phyloP scores from a whole-genome alignment of 257 asterid species.

The Solanum sparsipilum region DNA sequence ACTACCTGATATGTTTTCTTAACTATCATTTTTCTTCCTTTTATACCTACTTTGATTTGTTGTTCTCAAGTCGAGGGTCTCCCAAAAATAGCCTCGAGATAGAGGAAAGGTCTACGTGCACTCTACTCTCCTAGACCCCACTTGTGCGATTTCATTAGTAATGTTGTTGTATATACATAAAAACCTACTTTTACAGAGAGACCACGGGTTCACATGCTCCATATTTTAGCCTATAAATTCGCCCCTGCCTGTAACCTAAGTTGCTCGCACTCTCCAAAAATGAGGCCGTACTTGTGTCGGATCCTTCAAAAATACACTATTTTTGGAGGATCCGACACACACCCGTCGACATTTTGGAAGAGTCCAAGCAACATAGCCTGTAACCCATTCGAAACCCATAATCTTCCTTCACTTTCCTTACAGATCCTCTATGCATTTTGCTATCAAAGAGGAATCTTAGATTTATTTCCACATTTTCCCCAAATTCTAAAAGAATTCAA shows the following conservation, averaged over 20 bases:
- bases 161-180: background rate
- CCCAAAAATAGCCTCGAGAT: background rate
- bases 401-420: background rate
- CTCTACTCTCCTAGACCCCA: background rate
- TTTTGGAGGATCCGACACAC: too few relatives aligned
- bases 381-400: background rate
- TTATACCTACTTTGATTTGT: background rate
- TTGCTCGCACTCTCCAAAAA: too few relatives aligned
- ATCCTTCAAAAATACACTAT: too few relatives aligned
- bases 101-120: background rate
- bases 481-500: background rate
- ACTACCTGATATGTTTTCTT: background rate
- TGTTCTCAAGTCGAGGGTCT: background rate
- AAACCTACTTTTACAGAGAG: background rate
- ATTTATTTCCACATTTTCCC: background rate
- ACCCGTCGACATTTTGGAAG: too few relatives aligned
- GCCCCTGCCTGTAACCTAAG: background rate
- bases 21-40: background rate
- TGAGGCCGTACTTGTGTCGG: too few relatives aligned
- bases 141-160: background rate
- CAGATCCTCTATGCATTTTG: background rate
- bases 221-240: background rate
- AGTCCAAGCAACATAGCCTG: background rate
- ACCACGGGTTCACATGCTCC: background rate
- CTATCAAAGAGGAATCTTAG: background rate